Base-by-base conservation (phyloP, 257 asterid genomes). In the Plectranthus barbatus region DNA sequence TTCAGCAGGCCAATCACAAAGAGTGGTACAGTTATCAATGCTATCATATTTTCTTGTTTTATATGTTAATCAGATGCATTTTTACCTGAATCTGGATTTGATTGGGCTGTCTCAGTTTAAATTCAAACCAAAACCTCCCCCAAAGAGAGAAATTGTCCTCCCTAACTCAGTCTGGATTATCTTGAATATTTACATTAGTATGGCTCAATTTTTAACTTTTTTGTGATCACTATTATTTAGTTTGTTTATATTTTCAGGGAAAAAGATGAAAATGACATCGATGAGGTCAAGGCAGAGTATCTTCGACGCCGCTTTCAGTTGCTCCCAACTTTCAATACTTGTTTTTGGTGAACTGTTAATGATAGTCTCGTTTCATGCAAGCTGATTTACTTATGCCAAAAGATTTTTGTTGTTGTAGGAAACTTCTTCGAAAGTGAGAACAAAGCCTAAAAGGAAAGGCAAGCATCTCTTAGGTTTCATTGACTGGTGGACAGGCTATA, bases 121-220 rank as follows among this genome's bases (percentile, higher is more conserved):
- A 68, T 92, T 80, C 72, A 82, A 83, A 41, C 96, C 96, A 6
- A 88, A 88, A 76, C 87, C 78, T 67, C 95, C 96, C 57, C 87
- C 82, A 33, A 84, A 87, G 70, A 83, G 79, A 76, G 90, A 73
- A 65, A 66, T 71, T 47, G 76, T 72, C 56, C 65, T 78, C 39
- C 76, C 85, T 41, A 91, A 88, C 72, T 69, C 19, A 9, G 0
- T 56, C 66, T 36, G 11, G 52, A 8, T 60, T 21, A 5, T 17
- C 54, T 36, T 29, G 24, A 6, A 15, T 53, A 23, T 13, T 57
- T 5, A 0, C 2, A 37, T n/a, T n/a, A 7, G 18, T 39, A 14
- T n/a, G 36, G n/a, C n/a, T n/a, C 5, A 31, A 67, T 62, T 17
- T 21, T 21, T 53, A 11, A 47, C 17, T n/a, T 2, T 45, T 14